A percentile compares a stretch with the other conserved stretches of the same genome.
These are phyloP conservation scores for Pythium phragmitis DNA, from an alignment of 352 stramenopile genomes.

Conservation along the genomic window DNA sequence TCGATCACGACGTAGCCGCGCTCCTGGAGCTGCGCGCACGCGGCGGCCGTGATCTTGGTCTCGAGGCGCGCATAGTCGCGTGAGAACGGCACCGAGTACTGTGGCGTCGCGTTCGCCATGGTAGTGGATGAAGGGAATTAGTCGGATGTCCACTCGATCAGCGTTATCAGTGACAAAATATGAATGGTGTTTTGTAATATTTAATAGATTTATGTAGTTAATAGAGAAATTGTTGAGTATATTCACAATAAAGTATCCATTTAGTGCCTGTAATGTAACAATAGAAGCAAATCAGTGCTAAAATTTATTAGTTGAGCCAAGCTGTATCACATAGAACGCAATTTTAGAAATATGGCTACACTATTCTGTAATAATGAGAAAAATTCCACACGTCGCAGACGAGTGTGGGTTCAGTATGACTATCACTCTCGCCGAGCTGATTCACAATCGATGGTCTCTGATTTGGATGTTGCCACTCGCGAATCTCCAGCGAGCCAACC, in stretches of 20 bases:
- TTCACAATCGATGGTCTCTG: no score
- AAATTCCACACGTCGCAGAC: background rate
- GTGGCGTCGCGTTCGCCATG: background rate
- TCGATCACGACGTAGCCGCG: constrained; percentile 65
- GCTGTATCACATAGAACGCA: no score
- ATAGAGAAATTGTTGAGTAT: background rate
- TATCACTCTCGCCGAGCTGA: no score
- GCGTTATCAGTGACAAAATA: background rate
- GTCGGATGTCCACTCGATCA: background rate
- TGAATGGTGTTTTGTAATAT: constrained; percentile 17
- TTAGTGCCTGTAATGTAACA: background rate
- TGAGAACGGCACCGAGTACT: constrained; percentile 50
- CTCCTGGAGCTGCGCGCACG: constrained; percentile 45
- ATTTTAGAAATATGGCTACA: background rate
- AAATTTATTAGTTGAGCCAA: background rate
- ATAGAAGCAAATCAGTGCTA: no score
- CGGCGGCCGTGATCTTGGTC: constrained; percentile 40
- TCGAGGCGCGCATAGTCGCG: constrained; percentile 54
- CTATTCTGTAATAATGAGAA: background rate
- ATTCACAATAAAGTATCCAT: background rate
- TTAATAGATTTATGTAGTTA: background rate
- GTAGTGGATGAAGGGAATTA: background rate
- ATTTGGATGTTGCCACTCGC: background rate
- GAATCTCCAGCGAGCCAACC: background rate
- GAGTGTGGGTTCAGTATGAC: background rate